Evolutionary conservation across 2,329 filamentous ascomycete genomes (phyloP), one percentile per base, ranked within the genome.

Genomic region (Sarocladium oryzae): DNA sequence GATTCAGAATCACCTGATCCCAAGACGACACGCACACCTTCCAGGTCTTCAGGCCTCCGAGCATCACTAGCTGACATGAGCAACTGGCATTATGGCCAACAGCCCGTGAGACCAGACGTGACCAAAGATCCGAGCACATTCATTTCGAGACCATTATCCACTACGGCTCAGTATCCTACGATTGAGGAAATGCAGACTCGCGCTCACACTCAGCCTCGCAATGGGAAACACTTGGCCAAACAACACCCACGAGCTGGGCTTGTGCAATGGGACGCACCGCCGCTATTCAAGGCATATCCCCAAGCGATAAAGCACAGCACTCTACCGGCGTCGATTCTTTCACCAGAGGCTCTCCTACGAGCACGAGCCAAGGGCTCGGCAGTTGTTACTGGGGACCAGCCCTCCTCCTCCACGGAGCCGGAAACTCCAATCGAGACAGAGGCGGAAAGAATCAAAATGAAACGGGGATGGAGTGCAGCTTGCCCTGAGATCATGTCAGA

Each of bases 241-340:
- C 30, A 24, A 11, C 28, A 37, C 21, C 18, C 16, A 20, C 61
- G 65, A 51, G 67, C 66, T 24, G 61, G 66, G 3, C 56, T 73
- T 21, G 65, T 69, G 3, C 66, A 68, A 11, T 88, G 84, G 84
- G 78, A 81, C 52, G 79, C 84, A 15, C 88, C 89, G 6, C 88
- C 89, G 2, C 71, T 96, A 11, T 95, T 91, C 65, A 87, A 95
- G 64, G 89, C 88, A 11, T 95, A 90, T 63, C 86, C 88, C 0
- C 90, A 95, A 66, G 83, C 89, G 2, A 78, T 89, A 57, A 90
- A 87, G 61, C 81, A 93, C 64, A 83, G 81, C 10, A 82, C 78
- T 15, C 72, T 95, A 2, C 78, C 84, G 23, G 78, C 86, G 15
- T 85, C 85, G 33, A 79, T 77, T 2, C 68, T 86, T 10, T 81